Evolutionary conservation across 768 basidiomycete genomes (phyloP), one percentile per base, ranked within the genome.

Genomic region (Naematelia aurantialba): DNA sequence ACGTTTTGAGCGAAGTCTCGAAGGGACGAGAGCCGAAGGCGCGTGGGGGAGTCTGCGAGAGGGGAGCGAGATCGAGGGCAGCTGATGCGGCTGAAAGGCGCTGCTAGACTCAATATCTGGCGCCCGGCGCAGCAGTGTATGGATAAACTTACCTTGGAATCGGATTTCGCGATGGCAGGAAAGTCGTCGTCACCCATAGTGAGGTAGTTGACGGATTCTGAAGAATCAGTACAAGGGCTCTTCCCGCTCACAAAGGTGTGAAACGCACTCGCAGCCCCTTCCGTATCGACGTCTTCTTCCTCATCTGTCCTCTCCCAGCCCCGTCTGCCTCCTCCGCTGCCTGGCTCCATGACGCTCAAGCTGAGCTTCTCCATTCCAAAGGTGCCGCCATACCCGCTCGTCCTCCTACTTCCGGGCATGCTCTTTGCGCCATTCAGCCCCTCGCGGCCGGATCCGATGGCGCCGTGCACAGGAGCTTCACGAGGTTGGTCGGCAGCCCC

Each of bases 51-150:
- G 87, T 87, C 74, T 89, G 90, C 3, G 89, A 86, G 30, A 89
- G 83, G 51, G 91, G 89, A 14, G 94, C 92, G 34, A 97, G 83
- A 77, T 97, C 93, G 68, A 97, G 79, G 44, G 94, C 93, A 30
- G 89, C 92, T 19, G 93, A 94, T 17, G 90, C 88, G 17, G 88
- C 85, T 1, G 91, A 88, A 57, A 92, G 81, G 85, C 91, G 72
- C 69, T 67, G 31, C 29, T 61, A 39, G 39, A 26, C 29, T 59
- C 45, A 62, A 51, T 34, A 25, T 51, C 46, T 21, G 52, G 17
- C 46, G 17, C 2, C n/a, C 31, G 21, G 26, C 30, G 4, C 19
- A 17, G 45, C 48, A 27, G n/a, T n/a, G n/a, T n/a, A n/a, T n/a
- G n/a, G n/a, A n/a, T n/a, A n/a, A 21, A 55, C 58, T 61, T 49